phyloP scores from a whole-genome alignment of 805 yeast genomes.

The Lipomyces chichibuensis region DNA sequence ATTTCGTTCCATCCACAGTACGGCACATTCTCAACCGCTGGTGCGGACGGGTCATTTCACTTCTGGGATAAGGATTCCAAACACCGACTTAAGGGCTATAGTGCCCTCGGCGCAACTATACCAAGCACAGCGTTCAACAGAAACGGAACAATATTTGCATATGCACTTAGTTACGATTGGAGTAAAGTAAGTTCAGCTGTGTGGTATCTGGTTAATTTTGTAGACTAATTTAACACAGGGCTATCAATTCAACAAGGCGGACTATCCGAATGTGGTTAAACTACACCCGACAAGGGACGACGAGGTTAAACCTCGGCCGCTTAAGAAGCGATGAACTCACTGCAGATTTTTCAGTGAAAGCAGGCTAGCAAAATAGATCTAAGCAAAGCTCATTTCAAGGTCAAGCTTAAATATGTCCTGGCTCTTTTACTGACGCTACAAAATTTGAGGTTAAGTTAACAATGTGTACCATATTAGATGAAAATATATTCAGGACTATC shows the following conservation, averaged over 20 bases:
- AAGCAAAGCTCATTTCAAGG: background rate
- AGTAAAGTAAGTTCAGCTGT: slow-evolving; percentile 59
- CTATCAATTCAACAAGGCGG: slow-evolving; percentile 73
- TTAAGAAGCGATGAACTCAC: slow-evolving; percentile 10
- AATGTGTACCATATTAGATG: background rate
- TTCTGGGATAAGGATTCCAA: slow-evolving; percentile 96
- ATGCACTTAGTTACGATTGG: slow-evolving; percentile 95
- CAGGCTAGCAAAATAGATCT: background rate
- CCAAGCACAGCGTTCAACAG: slow-evolving; percentile 80
- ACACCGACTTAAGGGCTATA: slow-evolving; percentile 81
- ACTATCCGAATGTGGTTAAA: slow-evolving; percentile 73
- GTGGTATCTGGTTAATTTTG: background rate
- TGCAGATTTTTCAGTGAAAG: background rate
- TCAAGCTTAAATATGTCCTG: background rate
- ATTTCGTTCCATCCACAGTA: slow-evolving; percentile 84
- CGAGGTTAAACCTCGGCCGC: slow-evolving; percentile 50
- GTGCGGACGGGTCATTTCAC: slow-evolving; percentile 90
- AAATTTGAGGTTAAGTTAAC: background rate
- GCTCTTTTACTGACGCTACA: background rate
- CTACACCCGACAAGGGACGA: slow-evolving; percentile 84
- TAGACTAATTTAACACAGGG: slow-evolving; percentile 38
- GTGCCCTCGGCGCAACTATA: slow-evolving; percentile 64
- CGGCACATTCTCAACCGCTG: slow-evolving; percentile 93
- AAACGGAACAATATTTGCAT: slow-evolving; percentile 82
- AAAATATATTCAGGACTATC: background rate